Conservation (phyloP, 2,329 filamentous ascomycete genomes). For the Xylariaceae sp. region DNA sequence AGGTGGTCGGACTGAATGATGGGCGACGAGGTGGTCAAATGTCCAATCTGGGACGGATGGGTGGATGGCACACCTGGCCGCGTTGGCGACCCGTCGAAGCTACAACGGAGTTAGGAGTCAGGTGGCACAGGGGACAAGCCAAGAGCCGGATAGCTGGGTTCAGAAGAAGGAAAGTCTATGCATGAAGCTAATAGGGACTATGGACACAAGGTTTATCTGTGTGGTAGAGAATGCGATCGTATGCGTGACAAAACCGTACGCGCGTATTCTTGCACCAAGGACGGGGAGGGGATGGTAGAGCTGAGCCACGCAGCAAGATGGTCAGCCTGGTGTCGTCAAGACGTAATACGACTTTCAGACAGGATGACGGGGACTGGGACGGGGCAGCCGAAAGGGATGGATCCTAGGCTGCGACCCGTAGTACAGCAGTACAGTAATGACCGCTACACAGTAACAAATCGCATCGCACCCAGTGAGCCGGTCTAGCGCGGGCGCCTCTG, state of each 20-base stretch:
- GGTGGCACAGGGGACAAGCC: constrained; percentile 10
- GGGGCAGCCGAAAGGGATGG: constrained; percentile 13
- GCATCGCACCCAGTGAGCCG: too few relatives aligned
- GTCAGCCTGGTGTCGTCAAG: constrained; percentile 10
- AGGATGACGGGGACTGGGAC: constrained; percentile 11
- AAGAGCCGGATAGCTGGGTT: neutral
- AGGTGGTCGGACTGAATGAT: constrained; percentile 55
- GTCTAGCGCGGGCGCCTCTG: too few relatives aligned
- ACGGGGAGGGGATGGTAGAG: neutral
- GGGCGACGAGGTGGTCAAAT: constrained; percentile 64
- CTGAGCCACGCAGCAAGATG: constrained; percentile 3
- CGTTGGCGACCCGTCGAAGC: constrained; percentile 23
- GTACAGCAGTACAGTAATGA: too few relatives aligned
- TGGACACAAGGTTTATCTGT: constrained; percentile 1
- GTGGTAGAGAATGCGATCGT: neutral
- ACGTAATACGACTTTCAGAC: neutral
- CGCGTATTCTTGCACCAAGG: too few relatives aligned
- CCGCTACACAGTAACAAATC: too few relatives aligned
- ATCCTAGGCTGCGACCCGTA: constrained; percentile 7
- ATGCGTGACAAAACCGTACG: constrained; percentile 1
- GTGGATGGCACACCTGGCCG: constrained; percentile 48
- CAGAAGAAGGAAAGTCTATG: constrained; percentile 3
- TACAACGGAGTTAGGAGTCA: neutral
- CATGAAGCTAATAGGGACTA: neutral
- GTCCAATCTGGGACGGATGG: constrained; percentile 61